phyloP scores from a whole-genome alignment of 257 asterid species.

The Capsicum pubescens region DNA sequence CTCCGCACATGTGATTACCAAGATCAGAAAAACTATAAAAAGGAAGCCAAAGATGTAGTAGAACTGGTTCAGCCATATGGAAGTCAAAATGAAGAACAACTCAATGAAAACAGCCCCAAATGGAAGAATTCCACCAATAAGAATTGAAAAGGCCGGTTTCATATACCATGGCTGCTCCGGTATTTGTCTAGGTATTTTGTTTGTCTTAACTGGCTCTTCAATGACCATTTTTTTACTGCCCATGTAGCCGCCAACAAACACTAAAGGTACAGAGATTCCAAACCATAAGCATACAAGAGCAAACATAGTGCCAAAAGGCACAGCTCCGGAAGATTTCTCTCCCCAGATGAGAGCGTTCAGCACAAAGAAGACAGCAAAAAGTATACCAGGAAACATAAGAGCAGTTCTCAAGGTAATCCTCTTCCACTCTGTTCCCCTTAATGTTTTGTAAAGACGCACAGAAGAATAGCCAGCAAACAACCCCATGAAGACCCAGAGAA shows the following conservation, averaged over 20 bases:
- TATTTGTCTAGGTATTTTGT: conserved; percentile 79
- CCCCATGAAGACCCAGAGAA: conserved; percentile 92
- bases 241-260: conserved; percentile 77
- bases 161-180: conserved; percentile 95
- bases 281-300: conserved; percentile 88
- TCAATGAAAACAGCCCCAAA: conserved; percentile 92
- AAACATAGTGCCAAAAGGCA: conserved; percentile 86
- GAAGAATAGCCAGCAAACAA: conserved; percentile 83
- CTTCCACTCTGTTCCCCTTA: conserved; percentile 85
- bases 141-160: conserved; percentile 76
- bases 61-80: conserved; percentile 92
- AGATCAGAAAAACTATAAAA: conserved; percentile 78
- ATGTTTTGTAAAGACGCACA: conserved; percentile 70
- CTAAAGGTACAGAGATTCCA: conserved; percentile 83
- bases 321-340: conserved; percentile 86
- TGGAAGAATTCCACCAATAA: conserved; percentile 85
- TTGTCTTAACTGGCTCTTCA: conserved; percentile 85
- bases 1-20: conserved; percentile 80
- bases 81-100: conserved; percentile 83
- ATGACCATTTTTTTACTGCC: conserved; percentile 69
- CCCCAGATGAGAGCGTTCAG: conserved; percentile 82
- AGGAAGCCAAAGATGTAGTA: conserved; percentile 89
- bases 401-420: conserved; percentile 75
- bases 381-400: conserved; percentile 83
- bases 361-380: conserved; percentile 69